These are phyloP conservation scores for Catharanthus roseus DNA, from an alignment of 257 asterid genomes.

Conservation along the genomic window DNA sequence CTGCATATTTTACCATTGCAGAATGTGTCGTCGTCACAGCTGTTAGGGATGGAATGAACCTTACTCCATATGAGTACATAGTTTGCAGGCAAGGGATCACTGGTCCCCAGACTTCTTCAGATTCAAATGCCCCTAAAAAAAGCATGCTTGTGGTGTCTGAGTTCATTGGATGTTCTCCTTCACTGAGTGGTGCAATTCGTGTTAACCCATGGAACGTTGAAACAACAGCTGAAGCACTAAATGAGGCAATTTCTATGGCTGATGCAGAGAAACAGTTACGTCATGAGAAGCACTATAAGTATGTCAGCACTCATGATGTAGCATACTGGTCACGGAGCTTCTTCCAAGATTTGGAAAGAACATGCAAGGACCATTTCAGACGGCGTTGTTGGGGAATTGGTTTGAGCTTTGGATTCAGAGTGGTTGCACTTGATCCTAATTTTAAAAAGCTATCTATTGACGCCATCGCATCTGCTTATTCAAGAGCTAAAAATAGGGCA, in stretches of 20 bases:
- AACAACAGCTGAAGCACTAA: slow-evolving; percentile 43
- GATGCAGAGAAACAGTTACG: slow-evolving; percentile 51
- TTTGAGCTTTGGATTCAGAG: slow-evolving; percentile 44
- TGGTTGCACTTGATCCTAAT: slow-evolving; percentile 52
- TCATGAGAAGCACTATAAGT: slow-evolving; percentile 51
- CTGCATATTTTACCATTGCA: slow-evolving; percentile 40
- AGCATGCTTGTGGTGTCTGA: slow-evolving; percentile 52
- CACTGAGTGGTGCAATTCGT: slow-evolving; percentile 50
- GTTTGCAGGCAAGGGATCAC: slow-evolving; percentile 43
- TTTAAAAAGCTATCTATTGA: slow-evolving; percentile 43
- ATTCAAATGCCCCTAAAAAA: slow-evolving; percentile 26
- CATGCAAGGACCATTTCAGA: slow-evolving; percentile 44
- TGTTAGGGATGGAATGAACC: slow-evolving; percentile 54
- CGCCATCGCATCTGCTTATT: slow-evolving; percentile 34
- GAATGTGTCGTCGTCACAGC: slow-evolving; percentile 52
- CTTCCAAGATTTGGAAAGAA: slow-evolving; percentile 51
- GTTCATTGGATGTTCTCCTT: slow-evolving; percentile 54
- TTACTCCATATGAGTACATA: slow-evolving; percentile 43
- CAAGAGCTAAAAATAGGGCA: slow-evolving; percentile 38
- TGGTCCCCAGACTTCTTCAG: slow-evolving; percentile 22
- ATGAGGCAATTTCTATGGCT: slow-evolving; percentile 41
- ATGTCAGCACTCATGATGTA: slow-evolving; percentile 47
- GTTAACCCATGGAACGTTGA: slow-evolving; percentile 54
- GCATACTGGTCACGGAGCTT: slow-evolving; percentile 52
- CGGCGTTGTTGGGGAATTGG: slow-evolving; percentile 51